A percentile compares a stretch with the other conserved stretches of the same genome.
These are phyloP conservation scores for Castanopsis chinensis DNA, from an alignment of 306 rosid species.

Conservation along the genomic window DNA sequence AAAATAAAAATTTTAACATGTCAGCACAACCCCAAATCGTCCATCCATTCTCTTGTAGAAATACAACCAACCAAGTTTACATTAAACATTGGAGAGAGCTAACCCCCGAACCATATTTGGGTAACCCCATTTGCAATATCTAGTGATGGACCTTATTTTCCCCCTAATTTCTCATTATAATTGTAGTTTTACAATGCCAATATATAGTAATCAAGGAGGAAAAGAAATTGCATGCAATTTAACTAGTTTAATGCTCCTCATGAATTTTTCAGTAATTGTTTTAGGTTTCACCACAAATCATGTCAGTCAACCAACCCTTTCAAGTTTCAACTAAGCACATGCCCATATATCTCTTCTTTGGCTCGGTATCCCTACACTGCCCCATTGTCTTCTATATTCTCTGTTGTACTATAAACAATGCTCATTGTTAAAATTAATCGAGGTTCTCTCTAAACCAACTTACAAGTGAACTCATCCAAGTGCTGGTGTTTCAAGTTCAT, in stretches of 20 bases:
- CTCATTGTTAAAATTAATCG: background rate
- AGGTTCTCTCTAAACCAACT: background rate
- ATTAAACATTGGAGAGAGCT: background rate
- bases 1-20: background rate
- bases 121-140: too few relatives aligned
- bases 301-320: background rate
- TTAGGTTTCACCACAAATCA: background rate
- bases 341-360: background rate
- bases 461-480: background rate
- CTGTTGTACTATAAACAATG: background rate
- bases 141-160: background rate
- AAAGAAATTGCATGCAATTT: background rate
- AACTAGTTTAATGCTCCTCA: background rate
- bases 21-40: background rate
- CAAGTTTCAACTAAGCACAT: too few relatives aligned
- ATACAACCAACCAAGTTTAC: background rate
- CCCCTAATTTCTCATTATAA: background rate
- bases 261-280: background rate
- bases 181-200: background rate
- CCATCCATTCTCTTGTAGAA: background rate
- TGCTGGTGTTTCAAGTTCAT: background rate
- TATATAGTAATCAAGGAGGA: background rate
- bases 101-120: background rate
- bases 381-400: background rate
- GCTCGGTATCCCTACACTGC: background rate